Conservation (phyloP, 2,329 filamentous ascomycete species). For the Alternaria sp. region DNA sequence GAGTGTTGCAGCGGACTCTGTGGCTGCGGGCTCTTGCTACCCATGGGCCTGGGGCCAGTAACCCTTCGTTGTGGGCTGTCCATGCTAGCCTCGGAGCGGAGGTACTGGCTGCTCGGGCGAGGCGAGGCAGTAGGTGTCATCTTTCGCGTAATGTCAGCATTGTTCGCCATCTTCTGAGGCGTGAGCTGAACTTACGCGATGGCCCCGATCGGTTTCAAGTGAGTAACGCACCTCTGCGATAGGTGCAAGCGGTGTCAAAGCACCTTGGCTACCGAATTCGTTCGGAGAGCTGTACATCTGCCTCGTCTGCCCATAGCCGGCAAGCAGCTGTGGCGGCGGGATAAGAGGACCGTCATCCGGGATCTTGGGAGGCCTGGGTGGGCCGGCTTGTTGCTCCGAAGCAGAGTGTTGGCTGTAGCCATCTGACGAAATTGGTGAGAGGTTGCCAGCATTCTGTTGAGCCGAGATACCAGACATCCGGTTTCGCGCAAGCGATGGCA, state of each 20-base stretch:
- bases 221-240: conserved; percentile 62
- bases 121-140: conserved; percentile 46
- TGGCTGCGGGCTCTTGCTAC: conserved; percentile 51
- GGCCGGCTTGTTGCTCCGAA: conserved; percentile 50
- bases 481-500: conserved; percentile 53
- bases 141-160: conserved; percentile 29
- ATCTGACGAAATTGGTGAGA: conserved; percentile 51
- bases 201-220: conserved; percentile 56
- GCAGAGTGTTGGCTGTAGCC: conserved; percentile 52
- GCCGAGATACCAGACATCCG: conserved; percentile 48
- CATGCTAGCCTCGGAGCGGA: conserved; percentile 36
- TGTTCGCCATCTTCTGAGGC: not conserved
- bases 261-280: conserved; percentile 49
- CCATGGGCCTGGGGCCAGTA: conserved; percentile 61
- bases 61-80: conserved; percentile 54
- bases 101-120: conserved; percentile 38
- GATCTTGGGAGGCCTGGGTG: conserved; percentile 63
- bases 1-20: conserved; percentile 39
- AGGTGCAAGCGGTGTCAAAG: conserved; percentile 56
- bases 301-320: conserved; percentile 49
- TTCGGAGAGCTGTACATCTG: conserved; percentile 52
- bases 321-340: conserved; percentile 58
- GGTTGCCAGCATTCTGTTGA: conserved; percentile 42
- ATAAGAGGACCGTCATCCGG: conserved; percentile 67
- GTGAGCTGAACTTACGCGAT: conserved; percentile 30